Percentiles rank a stretch among this genome's conserved stretches.
Evolutionary conservation across 1,284 basidiomycete genomes (phyloP).

Genomic region (Paramarasmius palmivorus): DNA sequence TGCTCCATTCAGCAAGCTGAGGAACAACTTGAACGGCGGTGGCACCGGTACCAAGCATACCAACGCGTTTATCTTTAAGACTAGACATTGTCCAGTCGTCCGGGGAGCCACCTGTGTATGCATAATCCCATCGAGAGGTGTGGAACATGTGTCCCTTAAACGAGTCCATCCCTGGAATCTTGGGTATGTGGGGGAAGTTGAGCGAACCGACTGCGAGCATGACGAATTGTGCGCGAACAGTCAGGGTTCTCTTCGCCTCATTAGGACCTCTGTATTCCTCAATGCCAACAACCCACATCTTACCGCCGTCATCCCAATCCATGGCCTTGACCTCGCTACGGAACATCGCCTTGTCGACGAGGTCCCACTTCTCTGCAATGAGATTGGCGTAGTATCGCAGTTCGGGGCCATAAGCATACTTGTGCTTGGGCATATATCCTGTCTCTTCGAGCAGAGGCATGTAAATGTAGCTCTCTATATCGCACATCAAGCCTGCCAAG

Average conservation of each 20-base stretch:
- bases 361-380: slow-evolving; percentile 18
- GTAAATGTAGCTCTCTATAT: slow-evolving; percentile 4
- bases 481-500: not conserved
- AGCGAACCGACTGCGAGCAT: slow-evolving; percentile 9
- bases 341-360: slow-evolving; percentile 17
- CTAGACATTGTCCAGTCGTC: slow-evolving; percentile 6
- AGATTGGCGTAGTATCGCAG: slow-evolving; percentile 16
- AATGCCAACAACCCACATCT: slow-evolving; percentile 10
- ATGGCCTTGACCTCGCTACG: slow-evolving; percentile 7
- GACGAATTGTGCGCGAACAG: slow-evolving; percentile 16
- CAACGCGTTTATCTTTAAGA: slow-evolving; percentile 18
- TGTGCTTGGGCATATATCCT: slow-evolving; percentile 19
- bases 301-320: slow-evolving; percentile 14
- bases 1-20: slow-evolving; percentile 17
- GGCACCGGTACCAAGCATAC: slow-evolving; percentile 20
- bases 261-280: slow-evolving; percentile 10
- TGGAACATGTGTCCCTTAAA: slow-evolving; percentile 19
- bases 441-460: slow-evolving; percentile 22
- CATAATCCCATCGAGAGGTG: slow-evolving; percentile 22
- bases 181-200: slow-evolving; percentile 17
- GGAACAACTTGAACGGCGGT: slow-evolving; percentile 20
- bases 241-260: slow-evolving; percentile 3
- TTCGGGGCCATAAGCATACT: slow-evolving; percentile 18
- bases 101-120: slow-evolving; percentile 12
- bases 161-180: slow-evolving; percentile 11